phyloP scores from a whole-genome alignment of 1,284 basidiomycete species.

The Austroboletus niveus region DNA sequence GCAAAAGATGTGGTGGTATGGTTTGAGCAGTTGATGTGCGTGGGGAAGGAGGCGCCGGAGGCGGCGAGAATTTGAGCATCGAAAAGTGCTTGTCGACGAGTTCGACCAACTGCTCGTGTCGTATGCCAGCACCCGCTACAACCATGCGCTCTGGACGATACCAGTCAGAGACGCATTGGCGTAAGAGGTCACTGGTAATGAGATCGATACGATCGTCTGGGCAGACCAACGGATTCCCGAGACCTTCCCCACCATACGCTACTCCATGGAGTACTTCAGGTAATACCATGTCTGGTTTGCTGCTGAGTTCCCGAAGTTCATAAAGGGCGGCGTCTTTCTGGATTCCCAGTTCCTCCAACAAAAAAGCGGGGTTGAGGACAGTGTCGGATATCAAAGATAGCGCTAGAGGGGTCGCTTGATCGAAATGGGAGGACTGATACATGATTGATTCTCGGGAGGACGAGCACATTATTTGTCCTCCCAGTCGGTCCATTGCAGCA shows the following conservation, averaged over 20 bases:
- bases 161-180: slow-evolving; percentile 77
- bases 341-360: slow-evolving; percentile 76
- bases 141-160: slow-evolving; percentile 94
- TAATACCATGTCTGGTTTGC: slow-evolving; percentile 94
- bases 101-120: slow-evolving; percentile 85
- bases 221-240: slow-evolving; percentile 90
- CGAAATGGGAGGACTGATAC: slow-evolving; percentile 97
- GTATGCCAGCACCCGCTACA: slow-evolving; percentile 90
- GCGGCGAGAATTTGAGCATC: slow-evolving; percentile 49
- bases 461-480: slow-evolving; percentile 91
- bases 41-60: slow-evolving; percentile 31
- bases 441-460: slow-evolving; percentile 94
- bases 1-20: slow-evolving; percentile 52
- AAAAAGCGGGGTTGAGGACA: slow-evolving; percentile 77
- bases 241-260: slow-evolving; percentile 76
- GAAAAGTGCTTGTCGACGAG: slow-evolving; percentile 85
- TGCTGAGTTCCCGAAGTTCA: slow-evolving; percentile 85
- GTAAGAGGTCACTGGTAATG: slow-evolving; percentile 68
- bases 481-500: slow-evolving; percentile 78
- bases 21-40: slow-evolving; percentile 36
- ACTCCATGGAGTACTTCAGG: slow-evolving; percentile 89
- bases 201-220: slow-evolving; percentile 79
- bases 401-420: slow-evolving; percentile 78
- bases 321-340: slow-evolving; percentile 91
- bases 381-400: slow-evolving; percentile 92